phyloP scores from a whole-genome alignment of 805 yeast genomes.

The Pichia phayaonensis region DNA sequence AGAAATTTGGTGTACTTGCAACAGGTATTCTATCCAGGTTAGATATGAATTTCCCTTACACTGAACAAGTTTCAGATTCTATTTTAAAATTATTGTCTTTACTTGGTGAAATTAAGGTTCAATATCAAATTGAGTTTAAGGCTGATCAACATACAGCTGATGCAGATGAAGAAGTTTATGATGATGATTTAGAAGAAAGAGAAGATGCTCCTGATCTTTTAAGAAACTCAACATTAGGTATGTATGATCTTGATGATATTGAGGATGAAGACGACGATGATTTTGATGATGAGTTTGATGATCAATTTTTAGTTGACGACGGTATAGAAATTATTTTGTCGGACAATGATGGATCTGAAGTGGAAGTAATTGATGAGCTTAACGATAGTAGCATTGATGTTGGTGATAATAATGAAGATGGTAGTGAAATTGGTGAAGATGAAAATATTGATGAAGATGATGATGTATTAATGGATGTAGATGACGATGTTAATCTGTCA shows the following conservation, averaged over 20 bases:
- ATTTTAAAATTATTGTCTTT: slow-evolving; percentile 53
- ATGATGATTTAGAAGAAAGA: slow-evolving; percentile 37
- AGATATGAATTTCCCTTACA: slow-evolving; percentile 67
- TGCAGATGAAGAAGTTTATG: slow-evolving; percentile 30
- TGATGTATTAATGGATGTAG: slow-evolving; percentile 27
- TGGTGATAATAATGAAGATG: slow-evolving; percentile 8
- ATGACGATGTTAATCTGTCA: slow-evolving; percentile 20
- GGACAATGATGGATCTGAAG: slow-evolving; percentile 23
- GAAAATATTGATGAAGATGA: slow-evolving; percentile 23
- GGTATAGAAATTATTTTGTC: slow-evolving; percentile 27
- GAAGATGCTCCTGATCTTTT: slow-evolving; percentile 81
- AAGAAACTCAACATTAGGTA: slow-evolving; percentile 84
- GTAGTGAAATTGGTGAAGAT: slow-evolving; percentile 23
- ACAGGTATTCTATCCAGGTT: slow-evolving; percentile 54
- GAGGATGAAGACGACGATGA: slow-evolving; percentile 22
- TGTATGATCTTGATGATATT: slow-evolving; percentile 73
- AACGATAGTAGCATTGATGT: slow-evolving; percentile 13
- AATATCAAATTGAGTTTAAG: slow-evolving; percentile 51
- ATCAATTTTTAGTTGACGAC: slow-evolving; percentile 13
- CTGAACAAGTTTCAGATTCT: slow-evolving; percentile 50
- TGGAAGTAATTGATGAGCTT: slow-evolving; percentile 17
- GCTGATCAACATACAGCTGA: slow-evolving; percentile 26
- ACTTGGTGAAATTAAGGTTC: slow-evolving; percentile 48
- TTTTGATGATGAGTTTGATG: slow-evolving; percentile 21
- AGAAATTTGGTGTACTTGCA: slow-evolving; percentile 50